Conservation (phyloP, 2,329 filamentous ascomycete genomes). For the Beauveria asiatica region DNA sequence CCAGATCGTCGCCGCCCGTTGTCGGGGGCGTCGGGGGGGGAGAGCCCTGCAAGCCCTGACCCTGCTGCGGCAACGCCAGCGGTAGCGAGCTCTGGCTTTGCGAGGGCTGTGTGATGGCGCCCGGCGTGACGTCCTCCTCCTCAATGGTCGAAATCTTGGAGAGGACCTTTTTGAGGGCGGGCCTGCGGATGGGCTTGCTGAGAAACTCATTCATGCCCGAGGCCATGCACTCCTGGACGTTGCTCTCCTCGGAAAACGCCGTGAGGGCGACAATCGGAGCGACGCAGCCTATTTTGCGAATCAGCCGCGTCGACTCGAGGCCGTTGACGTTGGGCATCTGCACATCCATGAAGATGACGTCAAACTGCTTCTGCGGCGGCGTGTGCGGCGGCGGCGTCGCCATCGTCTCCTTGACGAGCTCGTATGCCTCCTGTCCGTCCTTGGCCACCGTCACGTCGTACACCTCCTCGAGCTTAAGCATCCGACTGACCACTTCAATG, state of each 20-base stretch:
- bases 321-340: slow-evolving; percentile 94
- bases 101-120: background rate
- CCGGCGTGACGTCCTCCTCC: slow-evolving; percentile 43
- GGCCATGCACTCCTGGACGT: slow-evolving; percentile 77
- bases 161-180: slow-evolving; percentile 76
- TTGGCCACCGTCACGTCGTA: slow-evolving; percentile 84
- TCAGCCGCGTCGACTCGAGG: slow-evolving; percentile 75
- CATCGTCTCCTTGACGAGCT: slow-evolving; percentile 78
- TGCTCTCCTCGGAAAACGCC: slow-evolving; percentile 84
- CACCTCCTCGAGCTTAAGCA: slow-evolving; percentile 67
- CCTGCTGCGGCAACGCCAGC: background rate
- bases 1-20: background rate
- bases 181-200: slow-evolving; percentile 66
- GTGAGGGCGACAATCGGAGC: slow-evolving; percentile 86
- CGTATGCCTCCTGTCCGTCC: slow-evolving; percentile 79
- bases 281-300: slow-evolving; percentile 77
- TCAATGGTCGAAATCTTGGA: slow-evolving; percentile 76
- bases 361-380: slow-evolving; percentile 54
- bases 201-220: slow-evolving; percentile 91
- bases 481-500: slow-evolving; percentile 49
- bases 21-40: slow-evolving; percentile 2
- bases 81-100: background rate
- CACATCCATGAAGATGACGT: slow-evolving; percentile 93
- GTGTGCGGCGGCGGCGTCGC: slow-evolving; percentile 36
- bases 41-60: background rate